phyloP scores from a whole-genome alignment of 1,284 basidiomycete species.

The Rugosomyces carneus region DNA sequence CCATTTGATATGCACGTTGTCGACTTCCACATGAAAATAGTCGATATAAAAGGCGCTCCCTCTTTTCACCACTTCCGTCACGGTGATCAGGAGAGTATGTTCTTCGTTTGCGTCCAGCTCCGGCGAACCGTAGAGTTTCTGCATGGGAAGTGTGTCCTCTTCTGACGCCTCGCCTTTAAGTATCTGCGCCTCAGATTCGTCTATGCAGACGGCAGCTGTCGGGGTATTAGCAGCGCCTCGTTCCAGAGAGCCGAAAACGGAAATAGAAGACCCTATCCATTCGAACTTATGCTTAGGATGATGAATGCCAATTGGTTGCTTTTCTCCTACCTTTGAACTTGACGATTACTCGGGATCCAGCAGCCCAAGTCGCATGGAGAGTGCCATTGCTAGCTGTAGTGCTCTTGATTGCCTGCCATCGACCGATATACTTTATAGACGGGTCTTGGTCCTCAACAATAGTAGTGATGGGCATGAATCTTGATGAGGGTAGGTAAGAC shows the following conservation, averaged over 20 bases:
- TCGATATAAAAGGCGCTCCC: background rate
- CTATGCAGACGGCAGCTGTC: background rate
- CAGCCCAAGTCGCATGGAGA: background rate
- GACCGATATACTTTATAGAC: background rate
- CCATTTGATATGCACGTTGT: too few relatives aligned
- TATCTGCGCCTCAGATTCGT: background rate
- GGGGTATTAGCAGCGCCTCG: background rate
- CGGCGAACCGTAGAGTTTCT: background rate
- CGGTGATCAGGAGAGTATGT: background rate
- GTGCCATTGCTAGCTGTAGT: background rate
- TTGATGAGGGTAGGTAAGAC: background rate
- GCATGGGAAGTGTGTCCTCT: background rate
- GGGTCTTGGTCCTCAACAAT: constrained; percentile 3
- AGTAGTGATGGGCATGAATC: background rate
- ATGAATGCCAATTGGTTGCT: background rate
- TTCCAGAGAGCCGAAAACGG: background rate
- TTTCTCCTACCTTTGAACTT: constrained; percentile 4
- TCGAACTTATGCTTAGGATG: too few relatives aligned
- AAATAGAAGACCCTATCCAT: background rate
- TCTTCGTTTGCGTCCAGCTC: background rate
- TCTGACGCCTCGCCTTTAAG: background rate
- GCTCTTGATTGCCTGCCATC: background rate
- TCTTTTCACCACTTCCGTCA: too few relatives aligned
- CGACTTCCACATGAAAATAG: too few relatives aligned
- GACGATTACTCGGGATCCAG: constrained; percentile 1